Percentiles rank a stretch among this genome's conserved stretches.
Conservation (phyloP, 495 filamentous ascomycete genomes). For the Hapsidospora chrysogenum region DNA sequence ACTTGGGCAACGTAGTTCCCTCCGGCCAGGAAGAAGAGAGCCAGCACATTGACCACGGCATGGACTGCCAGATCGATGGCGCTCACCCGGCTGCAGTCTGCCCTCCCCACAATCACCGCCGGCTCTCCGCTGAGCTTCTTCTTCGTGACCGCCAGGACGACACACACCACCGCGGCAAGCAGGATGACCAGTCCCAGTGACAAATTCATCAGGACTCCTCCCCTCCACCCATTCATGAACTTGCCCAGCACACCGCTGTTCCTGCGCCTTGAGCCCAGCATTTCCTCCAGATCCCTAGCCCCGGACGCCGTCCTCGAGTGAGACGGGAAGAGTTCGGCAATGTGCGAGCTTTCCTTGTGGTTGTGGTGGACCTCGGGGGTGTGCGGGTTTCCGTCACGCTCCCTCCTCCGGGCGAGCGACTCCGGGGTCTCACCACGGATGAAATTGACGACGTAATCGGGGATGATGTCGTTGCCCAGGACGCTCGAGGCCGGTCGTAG, state of each 20-base stretch:
- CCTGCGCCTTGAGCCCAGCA: slow-evolving; percentile 1
- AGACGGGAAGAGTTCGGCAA: slow-evolving; percentile 13
- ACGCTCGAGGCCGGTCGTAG: not conserved
- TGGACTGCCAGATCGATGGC: slow-evolving; percentile 19
- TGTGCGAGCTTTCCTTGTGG: slow-evolving; percentile 12
- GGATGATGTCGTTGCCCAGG: slow-evolving; percentile 15
- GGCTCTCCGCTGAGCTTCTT: slow-evolving; percentile 13
- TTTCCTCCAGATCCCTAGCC: slow-evolving; percentile 5
- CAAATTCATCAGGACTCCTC: slow-evolving; percentile 19
- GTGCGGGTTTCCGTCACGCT: slow-evolving; percentile 16
- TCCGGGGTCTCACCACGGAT: slow-evolving; percentile 26
- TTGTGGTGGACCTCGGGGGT: slow-evolving; percentile 13
- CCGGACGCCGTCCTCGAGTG: slow-evolving; percentile 3
- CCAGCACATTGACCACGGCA: slow-evolving; percentile 18
- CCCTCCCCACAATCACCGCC: slow-evolving; percentile 14
- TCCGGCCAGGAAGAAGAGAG: slow-evolving; percentile 18
- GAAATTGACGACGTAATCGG: slow-evolving; percentile 29
- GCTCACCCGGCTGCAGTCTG: slow-evolving; percentile 12
- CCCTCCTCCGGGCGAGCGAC: slow-evolving; percentile 18
- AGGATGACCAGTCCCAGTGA: slow-evolving; percentile 18
- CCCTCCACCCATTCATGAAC: slow-evolving; percentile 19
- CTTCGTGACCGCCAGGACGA: slow-evolving; percentile 18
- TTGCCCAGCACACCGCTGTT: slow-evolving; percentile 7
- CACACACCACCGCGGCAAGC: slow-evolving; percentile 18
- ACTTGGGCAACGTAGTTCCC: slow-evolving; percentile 33